Percentiles rank a stretch among this genome's conserved stretches.
These are phyloP conservation scores for Cryphonectria naterciae DNA, from an alignment of 2,329 filamentous ascomycete genomes.

Conservation along the genomic window DNA sequence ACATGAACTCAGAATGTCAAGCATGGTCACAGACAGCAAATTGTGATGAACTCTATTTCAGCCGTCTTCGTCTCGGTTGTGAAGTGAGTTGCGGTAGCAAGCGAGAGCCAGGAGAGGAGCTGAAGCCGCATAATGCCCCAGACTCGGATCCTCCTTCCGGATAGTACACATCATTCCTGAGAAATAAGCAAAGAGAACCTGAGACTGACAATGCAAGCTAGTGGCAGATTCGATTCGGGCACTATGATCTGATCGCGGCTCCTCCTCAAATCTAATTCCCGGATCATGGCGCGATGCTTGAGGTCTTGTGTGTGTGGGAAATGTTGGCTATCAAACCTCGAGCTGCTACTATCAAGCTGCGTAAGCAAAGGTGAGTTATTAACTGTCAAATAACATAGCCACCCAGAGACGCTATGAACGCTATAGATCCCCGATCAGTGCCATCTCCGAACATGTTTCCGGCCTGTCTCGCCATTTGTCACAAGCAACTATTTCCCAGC, in stretches of 20 bases:
- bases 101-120: neutral
- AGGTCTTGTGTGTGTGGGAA: neutral
- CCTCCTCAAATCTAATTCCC: neutral
- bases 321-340: neutral
- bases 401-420: neutral
- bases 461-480: neutral
- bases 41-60: neutral
- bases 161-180: neutral
- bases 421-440: neutral
- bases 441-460: neutral
- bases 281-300: neutral
- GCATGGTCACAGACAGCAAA: neutral
- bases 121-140: neutral
- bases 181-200: neutral
- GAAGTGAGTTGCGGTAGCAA: neutral
- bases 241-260: neutral
- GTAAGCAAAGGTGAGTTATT: neutral
- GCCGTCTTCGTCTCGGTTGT: constrained; percentile 1
- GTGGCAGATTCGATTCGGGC: neutral
- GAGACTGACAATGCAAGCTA: neutral
- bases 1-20: neutral
- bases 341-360: neutral
- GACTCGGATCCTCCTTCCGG: neutral
- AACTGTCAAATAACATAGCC: neutral
- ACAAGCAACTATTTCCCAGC: neutral